Evolutionary conservation across 345 rosid genomes (phyloP).

Genomic region (Salix caprea): DNA sequence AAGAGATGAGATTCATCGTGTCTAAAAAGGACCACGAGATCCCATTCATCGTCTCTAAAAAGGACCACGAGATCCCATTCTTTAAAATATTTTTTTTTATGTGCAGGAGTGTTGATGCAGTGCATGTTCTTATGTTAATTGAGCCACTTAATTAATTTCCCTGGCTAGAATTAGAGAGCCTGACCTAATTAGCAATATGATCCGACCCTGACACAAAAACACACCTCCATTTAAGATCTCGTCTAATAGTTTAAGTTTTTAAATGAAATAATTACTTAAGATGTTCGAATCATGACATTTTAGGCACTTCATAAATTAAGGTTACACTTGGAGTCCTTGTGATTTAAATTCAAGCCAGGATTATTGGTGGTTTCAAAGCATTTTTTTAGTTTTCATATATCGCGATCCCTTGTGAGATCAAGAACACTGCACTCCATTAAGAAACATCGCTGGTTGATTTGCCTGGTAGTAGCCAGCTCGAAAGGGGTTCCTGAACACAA

Average conservation of each 20-base stretch:
- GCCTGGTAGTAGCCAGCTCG: background rate
- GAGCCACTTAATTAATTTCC: background rate
- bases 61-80: slow-evolving; percentile 15
- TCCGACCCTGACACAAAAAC: background rate
- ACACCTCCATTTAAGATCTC: background rate
- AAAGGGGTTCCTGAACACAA: background rate
- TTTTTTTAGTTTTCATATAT: no score
- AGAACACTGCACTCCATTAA: no score
- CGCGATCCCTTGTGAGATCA: no score
- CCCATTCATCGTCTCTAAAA: slow-evolving; percentile 15
- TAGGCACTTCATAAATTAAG: background rate
- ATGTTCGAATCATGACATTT: no score
- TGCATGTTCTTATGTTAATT: background rate
- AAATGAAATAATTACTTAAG: no score
- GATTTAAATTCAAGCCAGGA: background rate
- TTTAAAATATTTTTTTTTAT: background rate
- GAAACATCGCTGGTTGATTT: background rate
- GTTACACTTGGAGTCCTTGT: background rate
- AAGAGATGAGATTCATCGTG: slow-evolving; percentile 18
- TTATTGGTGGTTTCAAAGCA: background rate
- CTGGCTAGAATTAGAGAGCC: background rate
- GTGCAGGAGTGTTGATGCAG: background rate
- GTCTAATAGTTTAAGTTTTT: no score
- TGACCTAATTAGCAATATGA: background rate
- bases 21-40: slow-evolving; percentile 3